phyloP scores from a whole-genome alignment of 371 early-diverging fungal species.

The Mucor indicus region DNA sequence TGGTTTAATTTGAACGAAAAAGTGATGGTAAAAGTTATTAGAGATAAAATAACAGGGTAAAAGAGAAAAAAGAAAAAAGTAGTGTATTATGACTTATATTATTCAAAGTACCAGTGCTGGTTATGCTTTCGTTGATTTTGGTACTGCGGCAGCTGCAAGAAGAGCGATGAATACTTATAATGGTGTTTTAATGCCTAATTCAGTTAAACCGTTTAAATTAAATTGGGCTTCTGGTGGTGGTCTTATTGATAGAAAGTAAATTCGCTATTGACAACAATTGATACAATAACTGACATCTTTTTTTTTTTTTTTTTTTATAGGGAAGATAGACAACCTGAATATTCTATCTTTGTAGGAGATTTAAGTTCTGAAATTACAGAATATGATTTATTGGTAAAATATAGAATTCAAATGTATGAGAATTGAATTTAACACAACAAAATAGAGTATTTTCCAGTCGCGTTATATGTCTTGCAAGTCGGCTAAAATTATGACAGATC shows the following conservation, averaged over 20 bases:
- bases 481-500: conserved; percentile 79
- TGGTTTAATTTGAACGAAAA: conserved; percentile 65
- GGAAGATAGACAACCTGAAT: conserved; percentile 56
- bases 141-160: conserved; percentile 54
- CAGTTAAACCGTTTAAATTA: conserved; percentile 73
- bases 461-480: conserved; percentile 66
- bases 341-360: conserved; percentile 82
- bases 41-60: conserved; percentile 74
- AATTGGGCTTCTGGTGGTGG: conserved; percentile 87
- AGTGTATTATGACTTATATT: conserved; percentile 9
- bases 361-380: conserved; percentile 68
- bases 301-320: conserved; percentile 4
- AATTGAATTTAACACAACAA: conserved; percentile 1
- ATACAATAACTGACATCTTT: background rate
- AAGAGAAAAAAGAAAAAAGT: background rate
- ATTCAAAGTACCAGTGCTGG: conserved; percentile 41
- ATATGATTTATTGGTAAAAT: conserved; percentile 60
- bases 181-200: conserved; percentile 73
- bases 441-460: conserved; percentile 43
- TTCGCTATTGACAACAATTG: background rate
- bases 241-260: conserved; percentile 30
- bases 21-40: conserved; percentile 82
- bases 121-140: conserved; percentile 74
- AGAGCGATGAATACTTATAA: conserved; percentile 63
- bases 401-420: background rate